phyloP scores from a whole-genome alignment of 208 protist genomes.

The Blastocrithidia nonstop region DNA sequence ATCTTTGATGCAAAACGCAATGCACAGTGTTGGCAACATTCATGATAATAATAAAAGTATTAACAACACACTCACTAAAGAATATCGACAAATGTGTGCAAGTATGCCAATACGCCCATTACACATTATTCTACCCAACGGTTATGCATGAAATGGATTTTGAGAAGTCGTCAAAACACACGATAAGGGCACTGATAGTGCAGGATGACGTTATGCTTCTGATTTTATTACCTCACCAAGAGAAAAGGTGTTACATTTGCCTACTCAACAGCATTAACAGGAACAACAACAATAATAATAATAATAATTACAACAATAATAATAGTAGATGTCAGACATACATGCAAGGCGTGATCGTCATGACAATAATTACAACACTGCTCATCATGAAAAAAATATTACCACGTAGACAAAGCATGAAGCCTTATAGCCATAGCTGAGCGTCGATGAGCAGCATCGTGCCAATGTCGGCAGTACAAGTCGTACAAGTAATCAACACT shows the following conservation, averaged over 20 bases:
- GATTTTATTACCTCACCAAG: conserved; percentile 8
- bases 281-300: conserved; percentile 1
- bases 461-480: no score
- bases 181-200: conserved; percentile 16
- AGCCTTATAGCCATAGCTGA: no score
- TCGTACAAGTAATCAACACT: no score
- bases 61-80: neutral
- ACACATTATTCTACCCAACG: conserved; percentile 10
- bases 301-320: neutral
- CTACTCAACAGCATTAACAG: no score
- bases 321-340: no score
- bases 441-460: no score
- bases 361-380: no score
- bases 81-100: neutral
- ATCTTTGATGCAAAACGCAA: no score
- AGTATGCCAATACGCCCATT: conserved; percentile 1
- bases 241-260: neutral
- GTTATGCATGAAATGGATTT: conserved; percentile 28
- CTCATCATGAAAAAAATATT: no score
- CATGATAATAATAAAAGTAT: neutral
- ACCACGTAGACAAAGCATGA: no score
- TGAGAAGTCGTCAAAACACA: conserved; percentile 27
- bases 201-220: conserved; percentile 34
- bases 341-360: no score
- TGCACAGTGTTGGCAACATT: no score